Percentiles rank a stretch among this genome's conserved stretches.
Evolutionary conservation across 441 rosid species (phyloP).

Genomic region (Macaranga tanarius): DNA sequence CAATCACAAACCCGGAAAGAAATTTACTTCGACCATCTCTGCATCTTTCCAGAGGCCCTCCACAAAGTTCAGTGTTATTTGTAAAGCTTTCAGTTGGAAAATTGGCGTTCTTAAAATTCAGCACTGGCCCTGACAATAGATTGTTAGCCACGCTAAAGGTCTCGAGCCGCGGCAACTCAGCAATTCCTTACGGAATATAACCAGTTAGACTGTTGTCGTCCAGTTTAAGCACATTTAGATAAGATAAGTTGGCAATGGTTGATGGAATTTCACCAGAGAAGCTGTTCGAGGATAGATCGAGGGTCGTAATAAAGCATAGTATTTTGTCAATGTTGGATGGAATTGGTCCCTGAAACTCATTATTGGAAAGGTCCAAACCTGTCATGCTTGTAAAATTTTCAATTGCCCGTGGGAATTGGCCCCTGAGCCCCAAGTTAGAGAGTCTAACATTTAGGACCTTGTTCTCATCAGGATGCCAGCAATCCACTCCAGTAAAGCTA

Average conservation of each 20-base stretch:
- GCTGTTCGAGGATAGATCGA: slow-evolving; percentile 9
- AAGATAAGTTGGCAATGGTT: slow-evolving; percentile 6
- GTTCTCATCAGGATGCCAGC: slow-evolving; percentile 7
- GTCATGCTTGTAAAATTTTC: slow-evolving; percentile 11
- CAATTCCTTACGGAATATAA: not conserved
- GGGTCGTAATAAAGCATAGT: not conserved
- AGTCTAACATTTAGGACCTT: not conserved
- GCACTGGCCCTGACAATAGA: slow-evolving; percentile 7
- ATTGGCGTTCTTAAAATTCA: not conserved
- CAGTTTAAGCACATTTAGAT: not conserved
- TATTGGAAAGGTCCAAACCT: slow-evolving; percentile 10
- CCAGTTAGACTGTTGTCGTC: slow-evolving; percentile 8
- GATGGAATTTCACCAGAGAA: slow-evolving; percentile 14
- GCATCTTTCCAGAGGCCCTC: slow-evolving; percentile 1
- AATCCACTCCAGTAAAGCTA: not conserved
- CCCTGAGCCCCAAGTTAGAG: not conserved
- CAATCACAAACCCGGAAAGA: slow-evolving; percentile 7
- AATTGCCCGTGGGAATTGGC: slow-evolving; percentile 1
- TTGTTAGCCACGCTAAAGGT: slow-evolving; percentile 6
- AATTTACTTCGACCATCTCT: not conserved
- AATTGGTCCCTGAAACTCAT: slow-evolving; percentile 6
- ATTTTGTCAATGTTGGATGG: not conserved
- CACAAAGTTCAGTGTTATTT: not conserved
- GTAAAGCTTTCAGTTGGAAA: not conserved
- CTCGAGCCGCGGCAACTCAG: not conserved